Evolutionary conservation across 1,139 yeast species (phyloP).

Genomic region (Geotrichum bryndzae): DNA sequence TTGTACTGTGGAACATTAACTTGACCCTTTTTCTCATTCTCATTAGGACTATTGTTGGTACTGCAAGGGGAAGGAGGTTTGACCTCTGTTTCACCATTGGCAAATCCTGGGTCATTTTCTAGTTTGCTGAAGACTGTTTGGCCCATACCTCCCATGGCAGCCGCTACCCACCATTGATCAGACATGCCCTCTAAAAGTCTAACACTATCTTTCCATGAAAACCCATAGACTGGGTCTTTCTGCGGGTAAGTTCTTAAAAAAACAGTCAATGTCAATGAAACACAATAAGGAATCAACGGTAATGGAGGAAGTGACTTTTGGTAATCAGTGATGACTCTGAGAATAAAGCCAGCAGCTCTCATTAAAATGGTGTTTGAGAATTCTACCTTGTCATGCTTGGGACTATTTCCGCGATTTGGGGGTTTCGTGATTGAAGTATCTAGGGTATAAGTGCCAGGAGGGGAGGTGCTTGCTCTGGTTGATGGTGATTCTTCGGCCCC

Average conservation of each 20-base stretch:
- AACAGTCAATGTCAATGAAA: conserved; percentile 34
- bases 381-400: conserved; percentile 3
- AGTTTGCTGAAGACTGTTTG: conserved; percentile 30
- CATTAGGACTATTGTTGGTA: neutral
- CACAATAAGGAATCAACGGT: conserved; percentile 34
- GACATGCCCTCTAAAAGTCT: conserved; percentile 29
- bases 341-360: conserved; percentile 31
- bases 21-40: neutral
- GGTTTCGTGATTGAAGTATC: conserved; percentile 6
- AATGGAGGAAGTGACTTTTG: conserved; percentile 29
- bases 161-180: conserved; percentile 37
- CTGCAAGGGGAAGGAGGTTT: neutral
- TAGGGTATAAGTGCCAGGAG: conserved; percentile 6
- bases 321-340: conserved; percentile 27
- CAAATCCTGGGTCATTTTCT: conserved; percentile 20
- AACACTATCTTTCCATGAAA: conserved; percentile 31
- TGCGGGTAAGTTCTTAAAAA: conserved; percentile 33
- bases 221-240: conserved; percentile 29
- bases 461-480: conserved; percentile 1
- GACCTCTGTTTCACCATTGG: neutral
- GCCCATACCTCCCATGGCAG: conserved; percentile 38
- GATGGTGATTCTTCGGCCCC: conserved; percentile 12
- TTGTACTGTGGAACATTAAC: neutral
- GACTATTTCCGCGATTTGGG: neutral
- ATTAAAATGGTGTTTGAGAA: conserved; percentile 20